These are phyloP conservation scores for Colletotrichum salicis DNA, from an alignment of 2,329 filamentous ascomycete genomes.

Conservation along the genomic window DNA sequence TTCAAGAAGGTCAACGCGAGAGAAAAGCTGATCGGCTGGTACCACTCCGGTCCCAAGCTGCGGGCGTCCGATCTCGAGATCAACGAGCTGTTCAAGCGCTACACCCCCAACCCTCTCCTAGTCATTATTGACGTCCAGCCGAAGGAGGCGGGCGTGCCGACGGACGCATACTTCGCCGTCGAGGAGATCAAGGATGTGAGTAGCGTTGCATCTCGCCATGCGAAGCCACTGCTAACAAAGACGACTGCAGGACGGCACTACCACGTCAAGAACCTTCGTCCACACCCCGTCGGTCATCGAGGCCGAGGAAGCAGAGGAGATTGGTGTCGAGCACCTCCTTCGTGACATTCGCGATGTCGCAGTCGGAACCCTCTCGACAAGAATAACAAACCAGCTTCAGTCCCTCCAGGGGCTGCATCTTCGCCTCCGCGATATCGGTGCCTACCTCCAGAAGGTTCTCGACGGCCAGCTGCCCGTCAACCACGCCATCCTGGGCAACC, in stretches of 20 bases:
- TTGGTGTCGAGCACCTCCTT: conserved; percentile 96
- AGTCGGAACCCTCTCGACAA: conserved; percentile 93
- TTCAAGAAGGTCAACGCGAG: conserved; percentile 99
- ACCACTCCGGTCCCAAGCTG: conserved; percentile 97
- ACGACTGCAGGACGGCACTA: conserved; percentile 84
- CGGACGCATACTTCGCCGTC: conserved; percentile 98
- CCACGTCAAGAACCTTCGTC: conserved; percentile 96
- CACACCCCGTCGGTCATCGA: conserved; percentile 99
- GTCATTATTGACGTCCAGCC: conserved; percentile 99
- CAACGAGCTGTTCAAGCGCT: conserved; percentile 99
- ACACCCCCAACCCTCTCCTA: conserved; percentile 93
- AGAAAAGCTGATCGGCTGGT: conserved; percentile 99
- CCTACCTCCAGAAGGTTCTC: conserved; percentile 95
- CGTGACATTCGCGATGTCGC: conserved; percentile 98
- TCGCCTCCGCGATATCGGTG: conserved; percentile 92
- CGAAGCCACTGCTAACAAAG: conserved; percentile 26
- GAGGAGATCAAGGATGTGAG: conserved; percentile 99
- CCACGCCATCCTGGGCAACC: conserved; percentile 94
- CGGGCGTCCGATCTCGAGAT: conserved; percentile 97
- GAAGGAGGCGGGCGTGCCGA: conserved; percentile 96
- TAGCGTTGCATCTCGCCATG: conserved; percentile 34
- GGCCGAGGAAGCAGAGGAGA: conserved; percentile 98
- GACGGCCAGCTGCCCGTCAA: conserved; percentile 94
- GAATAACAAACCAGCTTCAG: conserved; percentile 97
- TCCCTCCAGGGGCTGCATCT: conserved; percentile 96